These are phyloP conservation scores for Dactylorhiza incarnata DNA, from an alignment of 106 monocot genomes.

Conservation along the genomic window DNA sequence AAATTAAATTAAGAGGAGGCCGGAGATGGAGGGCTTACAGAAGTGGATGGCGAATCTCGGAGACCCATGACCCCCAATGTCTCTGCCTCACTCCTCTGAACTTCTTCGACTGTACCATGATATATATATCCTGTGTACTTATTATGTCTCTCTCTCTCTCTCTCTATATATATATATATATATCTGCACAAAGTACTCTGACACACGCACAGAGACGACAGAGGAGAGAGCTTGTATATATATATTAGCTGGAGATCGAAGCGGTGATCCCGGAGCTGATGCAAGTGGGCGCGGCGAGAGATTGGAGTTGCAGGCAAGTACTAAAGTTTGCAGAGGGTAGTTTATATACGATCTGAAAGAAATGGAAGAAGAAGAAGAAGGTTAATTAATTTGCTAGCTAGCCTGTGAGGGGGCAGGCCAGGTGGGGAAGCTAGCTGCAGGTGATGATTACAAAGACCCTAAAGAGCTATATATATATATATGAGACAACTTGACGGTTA, in stretches of 20 bases:
- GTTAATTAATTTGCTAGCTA: too few species aligned
- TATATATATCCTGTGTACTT: neutral
- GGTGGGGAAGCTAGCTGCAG: neutral
- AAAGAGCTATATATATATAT: neutral
- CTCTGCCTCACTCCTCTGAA: conserved; percentile 96
- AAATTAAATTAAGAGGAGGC: neutral
- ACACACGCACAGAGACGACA: too few species aligned
- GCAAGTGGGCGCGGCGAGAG: too few species aligned
- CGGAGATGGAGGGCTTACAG: conserved; percentile 28
- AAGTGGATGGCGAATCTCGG: conserved; percentile 94
- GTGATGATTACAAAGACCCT: neutral
- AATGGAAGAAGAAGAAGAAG: too few species aligned
- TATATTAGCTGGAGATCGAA: too few species aligned
- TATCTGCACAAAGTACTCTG: too few species aligned
- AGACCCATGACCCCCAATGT: conserved; percentile 99
- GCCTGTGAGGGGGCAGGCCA: neutral
- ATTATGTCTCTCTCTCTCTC: too few species aligned
- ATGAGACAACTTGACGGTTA: too few species aligned
- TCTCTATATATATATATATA: too few species aligned
- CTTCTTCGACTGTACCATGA: conserved; percentile 93
- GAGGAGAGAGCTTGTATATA: too few species aligned
- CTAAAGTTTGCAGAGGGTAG: neutral
- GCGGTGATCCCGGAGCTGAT: too few species aligned
- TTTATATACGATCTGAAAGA: too few species aligned
- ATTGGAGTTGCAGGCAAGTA: neutral